Evolutionary conservation across 129 eudicot genomes (phyloP).

Genomic region (Flaveria ramosissima): DNA sequence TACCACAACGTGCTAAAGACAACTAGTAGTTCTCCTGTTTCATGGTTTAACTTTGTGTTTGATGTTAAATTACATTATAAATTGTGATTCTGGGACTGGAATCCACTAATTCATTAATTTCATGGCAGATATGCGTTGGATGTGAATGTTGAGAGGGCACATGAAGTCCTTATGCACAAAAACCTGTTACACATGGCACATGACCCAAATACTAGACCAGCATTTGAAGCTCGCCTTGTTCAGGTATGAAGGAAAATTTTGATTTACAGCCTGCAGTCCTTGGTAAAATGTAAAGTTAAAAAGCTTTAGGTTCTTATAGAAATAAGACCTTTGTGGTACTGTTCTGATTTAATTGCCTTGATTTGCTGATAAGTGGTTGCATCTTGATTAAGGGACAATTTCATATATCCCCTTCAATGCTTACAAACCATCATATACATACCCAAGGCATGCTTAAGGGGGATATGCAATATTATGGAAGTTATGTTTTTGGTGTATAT

Average conservation of each 20-base stretch:
- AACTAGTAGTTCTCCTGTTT: not conserved
- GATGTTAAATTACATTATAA: conserved; percentile 10
- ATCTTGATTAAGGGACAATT: not conserved
- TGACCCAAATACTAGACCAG: conserved; percentile 68
- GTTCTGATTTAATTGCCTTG: conserved; percentile 4
- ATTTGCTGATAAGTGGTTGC: conserved; percentile 17
- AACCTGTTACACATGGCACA: conserved; percentile 73
- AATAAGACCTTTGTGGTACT: conserved; percentile 6
- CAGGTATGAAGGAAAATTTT: conserved; percentile 50
- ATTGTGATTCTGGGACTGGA: not conserved
- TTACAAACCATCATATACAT: not conserved
- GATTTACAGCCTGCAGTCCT: conserved; percentile 10
- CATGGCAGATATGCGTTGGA: conserved; percentile 80
- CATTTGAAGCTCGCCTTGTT: conserved; percentile 72
- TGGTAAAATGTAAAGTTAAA: not conserved
- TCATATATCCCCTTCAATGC: not conserved
- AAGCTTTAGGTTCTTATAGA: not conserved
- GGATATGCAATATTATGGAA: not conserved
- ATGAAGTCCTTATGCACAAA: conserved; percentile 81
- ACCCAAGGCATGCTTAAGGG: not conserved
- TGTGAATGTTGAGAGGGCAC: conserved; percentile 82
- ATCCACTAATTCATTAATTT: not conserved
- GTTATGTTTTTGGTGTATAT: not conserved
- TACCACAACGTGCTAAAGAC: not conserved
- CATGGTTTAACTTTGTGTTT: conserved; percentile 27